Base-by-base conservation (phyloP, 2,329 filamentous ascomycete species). In the Hypomyces rosellus region DNA sequence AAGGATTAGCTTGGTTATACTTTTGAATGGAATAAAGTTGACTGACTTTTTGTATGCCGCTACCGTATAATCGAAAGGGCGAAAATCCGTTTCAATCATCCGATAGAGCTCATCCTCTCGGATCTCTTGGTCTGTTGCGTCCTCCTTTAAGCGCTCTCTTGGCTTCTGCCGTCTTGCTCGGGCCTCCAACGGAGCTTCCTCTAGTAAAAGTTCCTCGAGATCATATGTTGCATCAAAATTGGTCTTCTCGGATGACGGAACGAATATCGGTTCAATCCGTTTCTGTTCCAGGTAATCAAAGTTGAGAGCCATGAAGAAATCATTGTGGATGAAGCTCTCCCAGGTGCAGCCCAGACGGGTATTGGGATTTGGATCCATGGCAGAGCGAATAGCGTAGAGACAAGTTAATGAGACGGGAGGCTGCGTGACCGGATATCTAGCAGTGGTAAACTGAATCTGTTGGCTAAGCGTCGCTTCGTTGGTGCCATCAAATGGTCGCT, bases 221-320 rank as follows among this genome's bases (percentile, higher is more conserved):
- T 99, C 93, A 65, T 99, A 97, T 1, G 93, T 99, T 4, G 93
- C 93, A 68, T 99, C 93, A 59, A 99, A 99, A 66, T 99, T 99
- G 3, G 93, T 97, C 78, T 99, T 99, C 45, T 97, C 93, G 50
- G 89, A 91, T 0, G 92, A 96, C 0, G 93, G 93, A 16, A 87
- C 81, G 65, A 99, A 99, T 3, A 97, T 83, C 0, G 93, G 93
- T 59, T 91, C 85, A 41, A 97, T 84, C 63, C 90, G 84, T 66
- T 96, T 97, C 56, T 82, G 77, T 65, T 96, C 89, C 34, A 99
- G 71, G 0, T 85, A 84, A 13, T 81, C 82, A 58, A 99, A 99
- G 64, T 97, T 86, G 58, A 97, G 81, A 3, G 79, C 73, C 38
- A 84, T 79, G 74, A 99, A 99, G 74, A 97, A 97, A 6, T 90